Conservation (phyloP, 371 early-diverging fungal species). For the Mucor racemosus region DNA sequence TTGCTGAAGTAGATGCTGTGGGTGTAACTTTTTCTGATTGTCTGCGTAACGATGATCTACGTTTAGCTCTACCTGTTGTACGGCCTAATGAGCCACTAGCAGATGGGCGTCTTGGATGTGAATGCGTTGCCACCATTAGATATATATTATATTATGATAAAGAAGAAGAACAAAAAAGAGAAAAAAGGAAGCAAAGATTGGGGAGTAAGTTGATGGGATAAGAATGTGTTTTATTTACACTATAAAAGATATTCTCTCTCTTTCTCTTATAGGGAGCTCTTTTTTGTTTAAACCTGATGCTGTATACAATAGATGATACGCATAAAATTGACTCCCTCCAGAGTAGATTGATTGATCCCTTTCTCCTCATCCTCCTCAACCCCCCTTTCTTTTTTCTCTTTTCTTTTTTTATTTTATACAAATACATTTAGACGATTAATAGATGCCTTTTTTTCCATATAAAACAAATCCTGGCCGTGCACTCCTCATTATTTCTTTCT, state of each 20-base stretch:
- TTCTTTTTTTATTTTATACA: neutral
- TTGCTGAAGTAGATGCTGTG: neutral
- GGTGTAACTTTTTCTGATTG: conserved; percentile 1
- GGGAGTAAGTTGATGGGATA: neutral
- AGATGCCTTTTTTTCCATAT: neutral
- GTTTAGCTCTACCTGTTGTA: conserved; percentile 7
- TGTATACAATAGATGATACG: too few species aligned
- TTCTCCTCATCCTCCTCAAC: too few species aligned
- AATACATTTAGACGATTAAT: neutral
- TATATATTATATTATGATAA: neutral
- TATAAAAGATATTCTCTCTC: conserved; percentile 1
- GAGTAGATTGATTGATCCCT: neutral
- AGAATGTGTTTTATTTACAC: conserved; percentile 3
- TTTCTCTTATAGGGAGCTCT: conserved; percentile 2
- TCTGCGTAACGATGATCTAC: conserved; percentile 8
- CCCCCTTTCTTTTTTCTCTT: neutral
- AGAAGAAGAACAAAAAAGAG: conserved; percentile 10
- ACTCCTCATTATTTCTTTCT: too few species aligned
- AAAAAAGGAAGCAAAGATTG: conserved; percentile 1
- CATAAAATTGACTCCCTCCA: too few species aligned
- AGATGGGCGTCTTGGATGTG: conserved; percentile 3
- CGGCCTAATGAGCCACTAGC: conserved; percentile 12
- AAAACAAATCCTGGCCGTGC: conserved; percentile 8
- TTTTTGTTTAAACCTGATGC: conserved; percentile 5
- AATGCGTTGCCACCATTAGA: conserved; percentile 15